Conservation (phyloP, 1,139 yeast species). For the Saccharomyces hybrid region DNA sequence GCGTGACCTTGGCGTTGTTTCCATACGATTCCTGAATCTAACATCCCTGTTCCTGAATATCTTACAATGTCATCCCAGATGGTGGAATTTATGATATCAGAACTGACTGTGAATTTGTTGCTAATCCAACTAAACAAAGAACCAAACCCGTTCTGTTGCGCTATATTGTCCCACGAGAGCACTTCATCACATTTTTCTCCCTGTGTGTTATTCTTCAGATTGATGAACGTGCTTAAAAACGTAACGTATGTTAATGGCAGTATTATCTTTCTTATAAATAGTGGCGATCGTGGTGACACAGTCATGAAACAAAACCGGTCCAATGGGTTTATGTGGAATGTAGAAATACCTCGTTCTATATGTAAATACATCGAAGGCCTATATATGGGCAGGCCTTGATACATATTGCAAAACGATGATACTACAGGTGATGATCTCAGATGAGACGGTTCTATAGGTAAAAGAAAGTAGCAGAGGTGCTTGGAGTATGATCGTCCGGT, state of each 20-base stretch:
- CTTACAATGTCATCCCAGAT: constrained; percentile 15
- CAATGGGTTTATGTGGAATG: constrained; percentile 25
- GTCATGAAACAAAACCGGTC: constrained; percentile 24
- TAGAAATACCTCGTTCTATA: constrained; percentile 18
- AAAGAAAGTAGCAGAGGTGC: constrained; percentile 24
- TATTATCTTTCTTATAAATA: constrained; percentile 22
- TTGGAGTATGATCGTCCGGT: constrained; percentile 14
- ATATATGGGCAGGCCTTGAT: constrained; percentile 10
- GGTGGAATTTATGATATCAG: constrained; percentile 8
- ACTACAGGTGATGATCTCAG: constrained; percentile 2
- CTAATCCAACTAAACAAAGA: constrained; percentile 13
- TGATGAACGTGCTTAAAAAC: constrained; percentile 15
- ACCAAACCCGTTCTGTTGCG: constrained; percentile 12
- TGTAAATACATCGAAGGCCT: constrained; percentile 21
- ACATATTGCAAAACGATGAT: constrained; percentile 3
- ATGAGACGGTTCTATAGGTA: constrained; percentile 16
- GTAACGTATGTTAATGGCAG: constrained; percentile 19
- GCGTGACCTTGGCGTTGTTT: constrained; percentile 18
- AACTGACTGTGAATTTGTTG: constrained; percentile 13
- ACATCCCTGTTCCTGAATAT: constrained; percentile 17
- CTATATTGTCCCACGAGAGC: constrained; percentile 14
- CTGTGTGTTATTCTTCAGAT: constrained; percentile 13
- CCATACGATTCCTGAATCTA: constrained; percentile 22
- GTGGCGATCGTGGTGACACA: constrained; percentile 16
- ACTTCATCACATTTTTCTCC: constrained; percentile 9